These are phyloP conservation scores for Artomyces pyxidatus DNA, from an alignment of 768 basidiomycete genomes.

Conservation along the genomic window DNA sequence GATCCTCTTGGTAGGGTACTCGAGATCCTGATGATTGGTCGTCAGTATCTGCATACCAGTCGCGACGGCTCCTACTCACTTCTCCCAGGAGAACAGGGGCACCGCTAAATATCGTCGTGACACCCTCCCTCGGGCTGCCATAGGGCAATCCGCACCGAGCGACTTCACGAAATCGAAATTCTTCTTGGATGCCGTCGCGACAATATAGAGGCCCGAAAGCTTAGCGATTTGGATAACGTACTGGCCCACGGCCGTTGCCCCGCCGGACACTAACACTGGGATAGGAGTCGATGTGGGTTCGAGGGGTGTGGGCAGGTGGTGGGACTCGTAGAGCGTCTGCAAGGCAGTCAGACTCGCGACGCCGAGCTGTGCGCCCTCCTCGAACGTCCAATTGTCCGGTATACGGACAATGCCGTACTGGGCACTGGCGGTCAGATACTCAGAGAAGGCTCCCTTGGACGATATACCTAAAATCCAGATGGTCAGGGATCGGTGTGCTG, in stretches of 20 bases:
- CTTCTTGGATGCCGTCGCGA: conserved; percentile 27
- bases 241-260: conserved; percentile 28
- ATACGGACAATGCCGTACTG: conserved; percentile 14
- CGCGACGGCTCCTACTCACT: not conserved
- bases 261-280: conserved; percentile 23
- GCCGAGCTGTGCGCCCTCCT: conserved; percentile 10
- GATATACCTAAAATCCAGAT: conserved; percentile 4
- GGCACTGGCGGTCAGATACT: conserved; percentile 20
- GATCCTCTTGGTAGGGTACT: not conserved
- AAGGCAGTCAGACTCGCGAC: conserved; percentile 11
- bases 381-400: conserved; percentile 13
- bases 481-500: not conserved
- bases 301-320: conserved; percentile 1
- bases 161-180: conserved; percentile 29
- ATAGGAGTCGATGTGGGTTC: not conserved
- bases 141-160: conserved; percentile 24
- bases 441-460: conserved; percentile 19
- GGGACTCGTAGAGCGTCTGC: conserved; percentile 9
- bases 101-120: not conserved
- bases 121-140: not conserved
- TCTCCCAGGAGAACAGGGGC: conserved; percentile 3
- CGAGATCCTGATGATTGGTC: not conserved
- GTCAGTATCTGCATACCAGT: not conserved
- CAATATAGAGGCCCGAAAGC: conserved; percentile 25
- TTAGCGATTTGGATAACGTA: conserved; percentile 24